These are phyloP conservation scores for Yamadazyma triangularis DNA, from an alignment of 1,139 yeast genomes.

Conservation along the genomic window DNA sequence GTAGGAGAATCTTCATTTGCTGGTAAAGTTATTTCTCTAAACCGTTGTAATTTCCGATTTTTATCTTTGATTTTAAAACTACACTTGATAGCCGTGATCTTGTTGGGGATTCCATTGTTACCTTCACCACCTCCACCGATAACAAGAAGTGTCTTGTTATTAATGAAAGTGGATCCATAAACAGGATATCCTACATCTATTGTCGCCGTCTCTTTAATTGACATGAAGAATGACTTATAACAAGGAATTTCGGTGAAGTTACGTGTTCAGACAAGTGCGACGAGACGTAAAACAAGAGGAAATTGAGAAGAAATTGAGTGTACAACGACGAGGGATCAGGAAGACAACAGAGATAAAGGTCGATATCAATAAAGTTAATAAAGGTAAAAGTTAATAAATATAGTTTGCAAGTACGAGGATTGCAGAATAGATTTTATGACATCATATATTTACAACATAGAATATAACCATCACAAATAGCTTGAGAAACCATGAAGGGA, in stretches of 20 bases:
- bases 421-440: too few relatives aligned
- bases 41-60: slow-evolving; percentile 50
- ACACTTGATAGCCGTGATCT: slow-evolving; percentile 65
- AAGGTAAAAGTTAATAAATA: too few relatives aligned
- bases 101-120: slow-evolving; percentile 80
- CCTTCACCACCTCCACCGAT: slow-evolving; percentile 98
- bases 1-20: slow-evolving; percentile 72
- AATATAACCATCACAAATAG: too few relatives aligned
- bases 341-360: too few relatives aligned
- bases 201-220: slow-evolving; percentile 32
- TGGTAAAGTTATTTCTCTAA: slow-evolving; percentile 58
- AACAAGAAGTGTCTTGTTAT: slow-evolving; percentile 58
- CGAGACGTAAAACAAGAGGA: too few relatives aligned
- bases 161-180: slow-evolving; percentile 69
- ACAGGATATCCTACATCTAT: slow-evolving; percentile 75
- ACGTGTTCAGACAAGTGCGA: background rate
- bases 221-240: slow-evolving; percentile 15
- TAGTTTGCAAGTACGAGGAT: too few relatives aligned
- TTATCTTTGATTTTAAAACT: slow-evolving; percentile 51
- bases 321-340: too few relatives aligned
- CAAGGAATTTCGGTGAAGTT: background rate
- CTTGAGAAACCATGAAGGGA: slow-evolving; percentile 7
- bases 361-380: too few relatives aligned
- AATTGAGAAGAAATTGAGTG: too few relatives aligned
- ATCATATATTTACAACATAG: too few relatives aligned